Evolutionary conservation across 225 moss, liverwort and hornwort genomes (phyloP).

Genomic region (Neckera pumila): DNA sequence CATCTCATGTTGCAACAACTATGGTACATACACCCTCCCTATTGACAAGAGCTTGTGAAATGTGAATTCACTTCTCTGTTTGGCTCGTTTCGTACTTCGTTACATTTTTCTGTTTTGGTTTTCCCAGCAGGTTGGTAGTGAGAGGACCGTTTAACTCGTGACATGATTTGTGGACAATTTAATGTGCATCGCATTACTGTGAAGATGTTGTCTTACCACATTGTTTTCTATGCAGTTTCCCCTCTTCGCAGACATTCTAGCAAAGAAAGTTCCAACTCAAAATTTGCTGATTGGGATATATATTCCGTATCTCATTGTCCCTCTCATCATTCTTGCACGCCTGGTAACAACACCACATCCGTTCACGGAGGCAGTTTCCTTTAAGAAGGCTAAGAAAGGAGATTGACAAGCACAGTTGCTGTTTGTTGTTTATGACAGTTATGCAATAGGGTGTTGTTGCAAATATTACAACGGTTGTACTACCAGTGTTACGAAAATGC

Average conservation of each 20-base stretch:
- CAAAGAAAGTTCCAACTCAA: slow-evolving; percentile 38
- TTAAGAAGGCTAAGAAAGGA: slow-evolving; percentile 17
- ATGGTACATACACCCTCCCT: slow-evolving; percentile 33
- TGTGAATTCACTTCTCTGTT: neutral
- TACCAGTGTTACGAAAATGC: neutral
- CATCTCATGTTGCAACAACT: slow-evolving; percentile 66
- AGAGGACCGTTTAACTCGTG: neutral
- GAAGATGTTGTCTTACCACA: neutral
- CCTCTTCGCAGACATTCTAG: slow-evolving; percentile 52
- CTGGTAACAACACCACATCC: slow-evolving; percentile 41
- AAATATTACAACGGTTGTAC: neutral
- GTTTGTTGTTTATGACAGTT: neutral
- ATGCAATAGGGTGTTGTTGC: neutral
- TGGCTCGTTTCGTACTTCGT: neutral
- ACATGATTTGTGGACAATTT: neutral
- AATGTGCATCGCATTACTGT: neutral
- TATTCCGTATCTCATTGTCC: slow-evolving; percentile 54
- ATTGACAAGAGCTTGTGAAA: neutral
- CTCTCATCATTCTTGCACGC: slow-evolving; percentile 52
- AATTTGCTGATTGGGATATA: slow-evolving; percentile 46
- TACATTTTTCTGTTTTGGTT: neutral
- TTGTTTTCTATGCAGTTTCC: slow-evolving; percentile 40
- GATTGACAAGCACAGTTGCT: neutral
- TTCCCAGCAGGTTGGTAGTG: neutral
- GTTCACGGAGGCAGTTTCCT: slow-evolving; percentile 23